Evolutionary conservation across 106 monocot genomes (phyloP).

Genomic region (Amphibolis antarctica): DNA sequence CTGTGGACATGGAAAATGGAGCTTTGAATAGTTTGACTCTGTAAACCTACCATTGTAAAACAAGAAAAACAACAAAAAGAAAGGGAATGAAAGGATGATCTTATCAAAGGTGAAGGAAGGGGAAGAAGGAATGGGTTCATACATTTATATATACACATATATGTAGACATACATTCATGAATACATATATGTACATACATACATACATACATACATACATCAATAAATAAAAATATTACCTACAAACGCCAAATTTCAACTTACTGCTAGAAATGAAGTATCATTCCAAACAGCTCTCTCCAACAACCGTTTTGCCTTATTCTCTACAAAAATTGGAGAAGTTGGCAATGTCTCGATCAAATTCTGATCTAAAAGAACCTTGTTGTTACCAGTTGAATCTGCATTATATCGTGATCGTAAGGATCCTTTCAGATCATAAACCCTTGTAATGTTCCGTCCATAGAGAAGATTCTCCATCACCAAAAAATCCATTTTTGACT

Average conservation of each 20-base stretch:
- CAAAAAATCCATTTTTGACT: constrained; percentile 63
- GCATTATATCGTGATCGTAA: constrained; percentile 65
- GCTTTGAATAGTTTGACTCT: too few relatives aligned
- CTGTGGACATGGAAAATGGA: too few relatives aligned
- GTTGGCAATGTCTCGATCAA: constrained; percentile 80
- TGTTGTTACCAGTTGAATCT: constrained; percentile 71
- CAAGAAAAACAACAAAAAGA: too few relatives aligned
- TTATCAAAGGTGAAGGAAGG: too few relatives aligned
- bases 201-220: background rate
- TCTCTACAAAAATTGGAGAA: constrained; percentile 89
- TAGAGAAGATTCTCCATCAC: constrained; percentile 93
- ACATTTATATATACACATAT: too few relatives aligned
- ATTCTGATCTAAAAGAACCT: constrained; percentile 84
- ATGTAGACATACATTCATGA: too few relatives aligned
- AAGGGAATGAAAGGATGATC: too few relatives aligned
- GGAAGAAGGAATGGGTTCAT: too few relatives aligned
- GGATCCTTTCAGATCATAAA: constrained; percentile 90
- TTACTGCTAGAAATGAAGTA: constrained; percentile 73
- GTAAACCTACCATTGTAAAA: too few relatives aligned
- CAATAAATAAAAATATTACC: background rate
- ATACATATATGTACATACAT: too few relatives aligned
- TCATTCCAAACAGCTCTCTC: constrained; percentile 98
- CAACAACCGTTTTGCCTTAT: constrained; percentile 69
- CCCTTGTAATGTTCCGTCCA: constrained; percentile 46
- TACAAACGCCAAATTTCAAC: constrained; percentile 6